Evolutionary conservation across 257 asterid species (phyloP).

Genomic region (Solanum chaucha): DNA sequence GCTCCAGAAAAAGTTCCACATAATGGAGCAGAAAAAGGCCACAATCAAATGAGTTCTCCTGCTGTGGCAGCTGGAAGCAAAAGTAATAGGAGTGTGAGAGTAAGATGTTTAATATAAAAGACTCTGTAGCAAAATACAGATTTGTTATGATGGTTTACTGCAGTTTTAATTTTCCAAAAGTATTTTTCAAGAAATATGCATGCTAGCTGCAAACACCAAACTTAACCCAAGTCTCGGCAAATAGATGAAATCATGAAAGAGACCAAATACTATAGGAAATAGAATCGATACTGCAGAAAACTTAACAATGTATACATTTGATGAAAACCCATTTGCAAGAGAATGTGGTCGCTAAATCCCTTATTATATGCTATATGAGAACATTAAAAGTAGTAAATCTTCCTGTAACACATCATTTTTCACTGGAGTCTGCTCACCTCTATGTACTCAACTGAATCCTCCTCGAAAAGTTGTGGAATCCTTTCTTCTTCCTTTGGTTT

Average conservation of each 20-base stretch:
- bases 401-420: not conserved
- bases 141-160: not conserved
- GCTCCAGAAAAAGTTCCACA: conserved; percentile 68
- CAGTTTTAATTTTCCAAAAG: not conserved
- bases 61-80: conserved; percentile 77
- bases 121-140: not conserved
- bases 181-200: not conserved
- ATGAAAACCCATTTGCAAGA: not conserved
- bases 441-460: not conserved
- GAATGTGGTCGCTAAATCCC: not conserved
- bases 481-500: not conserved
- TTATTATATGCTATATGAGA: not conserved
- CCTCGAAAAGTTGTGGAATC: not conserved
- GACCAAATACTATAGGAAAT: not conserved
- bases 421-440: not conserved
- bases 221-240: not conserved
- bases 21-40: conserved; percentile 91
- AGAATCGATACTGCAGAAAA: not conserved
- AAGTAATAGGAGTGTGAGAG: not conserved
- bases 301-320: not conserved
- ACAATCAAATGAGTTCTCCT: conserved; percentile 78
- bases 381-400: not conserved
- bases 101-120: not conserved
- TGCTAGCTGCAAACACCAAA: not conserved
- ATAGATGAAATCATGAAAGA: not conserved